A percentile compares a stretch with the other conserved stretches of the same genome.
Evolutionary conservation across 2,329 filamentous ascomycete genomes (phyloP).

Genomic region (Aphanocladium album): DNA sequence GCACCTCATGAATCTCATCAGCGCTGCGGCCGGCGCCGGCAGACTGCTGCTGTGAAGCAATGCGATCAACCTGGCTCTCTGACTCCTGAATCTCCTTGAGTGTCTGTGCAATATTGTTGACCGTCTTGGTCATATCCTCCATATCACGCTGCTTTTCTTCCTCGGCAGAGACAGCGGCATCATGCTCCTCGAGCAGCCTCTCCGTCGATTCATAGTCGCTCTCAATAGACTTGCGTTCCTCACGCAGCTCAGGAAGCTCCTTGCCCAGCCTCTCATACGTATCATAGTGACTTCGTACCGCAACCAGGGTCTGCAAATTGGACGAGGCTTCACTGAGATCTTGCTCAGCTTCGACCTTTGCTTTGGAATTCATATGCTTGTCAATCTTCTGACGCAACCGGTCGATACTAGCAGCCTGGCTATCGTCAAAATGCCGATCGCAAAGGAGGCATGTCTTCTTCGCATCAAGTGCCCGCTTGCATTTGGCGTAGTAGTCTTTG

Average conservation of each 20-base stretch:
- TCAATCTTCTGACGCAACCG: constrained; percentile 63
- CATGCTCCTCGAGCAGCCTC: constrained; percentile 60
- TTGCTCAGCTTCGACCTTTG: constrained; percentile 57
- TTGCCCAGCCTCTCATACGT: constrained; percentile 63
- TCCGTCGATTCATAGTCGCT: constrained; percentile 57
- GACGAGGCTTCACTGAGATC: constrained; percentile 49
- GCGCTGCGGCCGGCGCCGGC: constrained; percentile 61
- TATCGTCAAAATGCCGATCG: constrained; percentile 60
- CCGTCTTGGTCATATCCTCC: constrained; percentile 70
- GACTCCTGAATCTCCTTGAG: constrained; percentile 67
- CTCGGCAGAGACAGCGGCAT: constrained; percentile 59
- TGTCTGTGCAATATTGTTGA: constrained; percentile 69
- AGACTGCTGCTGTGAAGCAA: constrained; percentile 70
- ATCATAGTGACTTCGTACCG: constrained; percentile 65
- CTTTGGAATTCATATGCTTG: constrained; percentile 55
- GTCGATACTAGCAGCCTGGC: constrained; percentile 51
- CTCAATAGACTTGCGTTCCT: constrained; percentile 58
- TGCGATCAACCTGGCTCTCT: constrained; percentile 66
- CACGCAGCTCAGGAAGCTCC: constrained; percentile 66
- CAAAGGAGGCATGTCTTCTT: constrained; percentile 76
- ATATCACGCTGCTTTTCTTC: constrained; percentile 65
- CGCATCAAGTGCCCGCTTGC: constrained; percentile 58
- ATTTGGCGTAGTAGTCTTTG: constrained; percentile 66
- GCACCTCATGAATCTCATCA: constrained; percentile 78
- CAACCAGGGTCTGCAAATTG: constrained; percentile 55